These are phyloP conservation scores for Aquilaria sinensis DNA, from an alignment of 345 rosid genomes.

Conservation along the genomic window DNA sequence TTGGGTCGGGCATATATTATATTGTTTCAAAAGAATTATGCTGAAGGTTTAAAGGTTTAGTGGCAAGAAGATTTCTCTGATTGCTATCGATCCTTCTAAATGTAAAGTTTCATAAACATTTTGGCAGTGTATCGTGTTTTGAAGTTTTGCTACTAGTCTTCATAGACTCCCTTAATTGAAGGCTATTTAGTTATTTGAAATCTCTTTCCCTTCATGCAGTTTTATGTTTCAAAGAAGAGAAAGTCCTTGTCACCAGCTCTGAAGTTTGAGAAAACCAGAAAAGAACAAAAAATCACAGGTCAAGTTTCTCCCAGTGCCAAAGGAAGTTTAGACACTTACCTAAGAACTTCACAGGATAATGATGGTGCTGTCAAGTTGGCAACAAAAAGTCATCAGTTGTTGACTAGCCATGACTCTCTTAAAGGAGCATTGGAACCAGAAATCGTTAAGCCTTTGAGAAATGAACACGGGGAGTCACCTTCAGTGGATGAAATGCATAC, in stretches of 20 bases:
- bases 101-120: not conserved
- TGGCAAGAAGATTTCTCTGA: not conserved
- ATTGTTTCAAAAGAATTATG: not conserved
- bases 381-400: conserved; percentile 15
- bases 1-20: not conserved
- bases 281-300: conserved; percentile 34
- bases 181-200: conserved; percentile 5
- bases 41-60: not conserved
- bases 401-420: conserved; percentile 32
- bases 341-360: conserved; percentile 44
- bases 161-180: not conserved
- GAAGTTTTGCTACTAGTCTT: no score
- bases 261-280: conserved; percentile 47
- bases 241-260: conserved; percentile 56
- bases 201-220: conserved; percentile 34
- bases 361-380: conserved; percentile 13
- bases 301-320: conserved; percentile 66
- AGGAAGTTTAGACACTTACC: conserved; percentile 60
- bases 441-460: conserved; percentile 23
- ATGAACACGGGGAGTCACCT: conserved; percentile 21
- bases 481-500: conserved; percentile 20
- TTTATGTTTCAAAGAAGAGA: conserved; percentile 72
- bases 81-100: not conserved
- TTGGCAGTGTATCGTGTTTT: conserved; percentile 1
- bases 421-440: conserved; percentile 40